phyloP scores from a whole-genome alignment of 495 filamentous ascomycete genomes.

The Copromyces sp. region DNA sequence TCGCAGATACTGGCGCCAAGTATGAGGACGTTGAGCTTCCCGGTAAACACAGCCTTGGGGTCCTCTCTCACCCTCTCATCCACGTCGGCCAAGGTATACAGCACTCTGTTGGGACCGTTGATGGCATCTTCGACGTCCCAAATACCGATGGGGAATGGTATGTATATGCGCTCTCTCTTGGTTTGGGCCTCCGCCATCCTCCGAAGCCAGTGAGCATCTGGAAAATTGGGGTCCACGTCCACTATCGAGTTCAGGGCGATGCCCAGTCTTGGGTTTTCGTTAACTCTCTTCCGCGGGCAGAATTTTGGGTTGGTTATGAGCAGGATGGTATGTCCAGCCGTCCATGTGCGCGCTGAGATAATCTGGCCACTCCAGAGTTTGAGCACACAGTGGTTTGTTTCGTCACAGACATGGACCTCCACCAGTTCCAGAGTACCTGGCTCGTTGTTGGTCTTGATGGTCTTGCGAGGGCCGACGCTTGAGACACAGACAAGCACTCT shows the following conservation, averaged over 20 bases:
- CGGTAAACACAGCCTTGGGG: conserved; percentile 36
- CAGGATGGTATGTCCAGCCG: conserved; percentile 43
- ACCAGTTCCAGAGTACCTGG: conserved; percentile 30
- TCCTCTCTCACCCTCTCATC: conserved; percentile 43
- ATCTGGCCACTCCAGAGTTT: conserved; percentile 44
- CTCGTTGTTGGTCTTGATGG: conserved; percentile 38
- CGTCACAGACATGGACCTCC: conserved; percentile 49
- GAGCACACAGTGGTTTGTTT: conserved; percentile 43
- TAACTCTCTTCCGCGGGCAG: conserved; percentile 16
- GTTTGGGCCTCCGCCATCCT: conserved; percentile 37
- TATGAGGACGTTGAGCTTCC: conserved; percentile 49
- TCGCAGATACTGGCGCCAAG: conserved; percentile 42
- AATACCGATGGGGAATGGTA: conserved; percentile 38
- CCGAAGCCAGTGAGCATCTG: conserved; percentile 49
- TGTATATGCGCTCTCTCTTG: conserved; percentile 44
- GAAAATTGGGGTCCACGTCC: conserved; percentile 48
- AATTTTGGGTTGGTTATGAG: conserved; percentile 45
- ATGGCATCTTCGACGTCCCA: conserved; percentile 43
- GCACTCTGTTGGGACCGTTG: conserved; percentile 32
- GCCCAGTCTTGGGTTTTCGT: conserved; percentile 25
- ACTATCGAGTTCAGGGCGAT: conserved; percentile 39
- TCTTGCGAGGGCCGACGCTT: conserved; percentile 42
- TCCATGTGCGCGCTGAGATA: conserved; percentile 40
- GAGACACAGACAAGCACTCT: conserved; percentile 48
- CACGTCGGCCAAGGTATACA: conserved; percentile 50